These are phyloP conservation scores for Fusarium paranaense DNA, from an alignment of 2,329 filamentous ascomycete genomes.

Conservation along the genomic window DNA sequence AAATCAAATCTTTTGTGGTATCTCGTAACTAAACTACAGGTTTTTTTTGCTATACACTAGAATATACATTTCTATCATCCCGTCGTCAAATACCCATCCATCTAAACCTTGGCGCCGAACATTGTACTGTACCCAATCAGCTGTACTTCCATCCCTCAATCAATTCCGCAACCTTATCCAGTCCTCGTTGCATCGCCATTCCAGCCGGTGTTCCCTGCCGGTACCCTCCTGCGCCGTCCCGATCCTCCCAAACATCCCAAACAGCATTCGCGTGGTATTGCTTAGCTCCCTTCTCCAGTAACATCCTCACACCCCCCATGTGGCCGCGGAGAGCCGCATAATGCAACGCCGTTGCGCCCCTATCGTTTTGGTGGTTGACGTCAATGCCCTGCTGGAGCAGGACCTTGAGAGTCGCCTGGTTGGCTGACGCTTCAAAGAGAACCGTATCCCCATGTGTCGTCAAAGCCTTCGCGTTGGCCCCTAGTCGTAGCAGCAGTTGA, in stretches of 20 bases:
- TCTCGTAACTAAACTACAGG: constrained; percentile 21
- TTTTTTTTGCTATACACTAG: neutral
- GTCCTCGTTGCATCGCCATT: constrained; percentile 43
- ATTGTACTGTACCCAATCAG: constrained; percentile 17
- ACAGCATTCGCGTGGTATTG: constrained; percentile 44
- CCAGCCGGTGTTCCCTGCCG: constrained; percentile 45
- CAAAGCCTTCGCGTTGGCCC: constrained; percentile 39
- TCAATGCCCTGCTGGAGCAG: constrained; percentile 42
- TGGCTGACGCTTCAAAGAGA: constrained; percentile 43
- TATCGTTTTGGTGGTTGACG: constrained; percentile 44
- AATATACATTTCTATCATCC: constrained; percentile 24
- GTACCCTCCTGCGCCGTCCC: constrained; percentile 39
- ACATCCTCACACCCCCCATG: constrained; percentile 35
- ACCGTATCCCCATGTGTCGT: constrained; percentile 44
- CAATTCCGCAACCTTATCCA: constrained; percentile 43
- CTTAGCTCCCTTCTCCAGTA: constrained; percentile 42
- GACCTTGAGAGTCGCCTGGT: constrained; percentile 41
- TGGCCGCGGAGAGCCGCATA: constrained; percentile 44
- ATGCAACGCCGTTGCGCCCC: constrained; percentile 44
- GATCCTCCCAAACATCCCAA: constrained; percentile 45
- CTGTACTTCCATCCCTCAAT: constrained; percentile 45
- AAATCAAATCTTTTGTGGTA: constrained; percentile 38
- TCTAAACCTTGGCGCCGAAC: constrained; percentile 14
- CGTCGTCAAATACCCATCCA: constrained; percentile 17
- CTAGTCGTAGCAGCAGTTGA: constrained; percentile 40